Evolutionary conservation across 345 rosid genomes (phyloP).

Genomic region (Sonneratia caseolaris): DNA sequence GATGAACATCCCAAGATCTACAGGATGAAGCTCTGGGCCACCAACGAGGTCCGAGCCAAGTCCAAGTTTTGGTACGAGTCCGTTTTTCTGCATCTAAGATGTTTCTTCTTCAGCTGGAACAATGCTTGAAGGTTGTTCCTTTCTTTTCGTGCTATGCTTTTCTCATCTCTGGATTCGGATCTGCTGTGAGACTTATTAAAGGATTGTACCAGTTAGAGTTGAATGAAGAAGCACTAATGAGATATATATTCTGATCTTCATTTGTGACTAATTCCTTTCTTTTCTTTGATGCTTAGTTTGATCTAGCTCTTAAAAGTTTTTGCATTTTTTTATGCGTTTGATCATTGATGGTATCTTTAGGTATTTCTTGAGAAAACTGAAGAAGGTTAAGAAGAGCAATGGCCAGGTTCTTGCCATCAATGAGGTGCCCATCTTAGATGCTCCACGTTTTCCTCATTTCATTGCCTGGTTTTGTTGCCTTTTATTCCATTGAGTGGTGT

Average conservation of each 20-base stretch:
- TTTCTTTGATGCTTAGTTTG: neutral
- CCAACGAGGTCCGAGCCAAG: constrained; percentile 17
- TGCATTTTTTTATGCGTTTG: neutral
- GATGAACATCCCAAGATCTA: constrained; percentile 18
- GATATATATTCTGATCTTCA: neutral
- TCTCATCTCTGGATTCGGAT: neutral
- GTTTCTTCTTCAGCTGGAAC: neutral
- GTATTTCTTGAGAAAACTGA: constrained; percentile 14
- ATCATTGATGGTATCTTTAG: neutral
- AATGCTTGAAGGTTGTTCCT: neutral
- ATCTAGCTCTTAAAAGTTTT: neutral
- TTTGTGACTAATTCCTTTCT: neutral
- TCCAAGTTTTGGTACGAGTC: constrained; percentile 15
- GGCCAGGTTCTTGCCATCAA: constrained; percentile 15
- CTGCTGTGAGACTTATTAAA: neutral
- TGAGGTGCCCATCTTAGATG: constrained; percentile 1
- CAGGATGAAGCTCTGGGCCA: constrained; percentile 17
- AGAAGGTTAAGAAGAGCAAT: constrained; percentile 16
- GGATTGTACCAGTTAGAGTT: neutral
- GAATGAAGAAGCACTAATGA: neutral
- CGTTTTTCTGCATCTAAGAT: neutral
- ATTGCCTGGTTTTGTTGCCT: neutral
- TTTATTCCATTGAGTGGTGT: neutral
- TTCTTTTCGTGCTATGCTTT: neutral
- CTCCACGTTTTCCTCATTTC: neutral